Conservation (phyloP, 331 rosid species). For the Dryas integrifolia region DNA sequence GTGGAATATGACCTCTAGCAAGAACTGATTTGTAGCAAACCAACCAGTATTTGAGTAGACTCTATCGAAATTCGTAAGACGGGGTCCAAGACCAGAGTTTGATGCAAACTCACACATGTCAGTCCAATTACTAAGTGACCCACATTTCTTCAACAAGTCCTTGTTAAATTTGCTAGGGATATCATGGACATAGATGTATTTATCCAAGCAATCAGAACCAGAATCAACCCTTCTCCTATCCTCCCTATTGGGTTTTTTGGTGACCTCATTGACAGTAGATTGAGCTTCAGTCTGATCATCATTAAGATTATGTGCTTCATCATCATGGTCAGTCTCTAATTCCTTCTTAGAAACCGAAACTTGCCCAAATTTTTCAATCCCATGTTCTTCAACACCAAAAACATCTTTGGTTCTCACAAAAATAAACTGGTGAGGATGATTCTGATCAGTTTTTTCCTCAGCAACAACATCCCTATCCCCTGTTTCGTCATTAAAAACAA, state of each 20-base stretch:
- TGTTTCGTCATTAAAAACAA: slow-evolving; percentile 9
- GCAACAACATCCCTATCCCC: not conserved
- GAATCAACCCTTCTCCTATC: not conserved
- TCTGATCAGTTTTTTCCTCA: too few species aligned
- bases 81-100: slow-evolving; percentile 43
- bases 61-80: slow-evolving; percentile 16
- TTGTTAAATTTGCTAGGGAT: slow-evolving; percentile 40
- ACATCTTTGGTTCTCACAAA: not conserved
- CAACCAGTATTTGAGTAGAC: slow-evolving; percentile 36
- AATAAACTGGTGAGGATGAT: not conserved
- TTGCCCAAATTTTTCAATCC: not conserved
- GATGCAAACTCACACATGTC: slow-evolving; percentile 41
- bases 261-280: not conserved
- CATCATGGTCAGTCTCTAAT: not conserved
- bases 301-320: not conserved
- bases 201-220: slow-evolving; percentile 27
- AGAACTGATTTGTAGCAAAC: slow-evolving; percentile 49
- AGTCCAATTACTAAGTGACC: slow-evolving; percentile 42
- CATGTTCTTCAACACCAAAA: slow-evolving; percentile 5
- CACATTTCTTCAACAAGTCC: slow-evolving; percentile 32
- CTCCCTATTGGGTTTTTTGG: not conserved
- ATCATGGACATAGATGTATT: slow-evolving; percentile 39
- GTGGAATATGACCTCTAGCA: slow-evolving; percentile 50
- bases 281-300: not conserved
- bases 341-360: not conserved